Base-by-base conservation (phyloP, 139 green algal genomes). In the Chlorella ohadii region DNA sequence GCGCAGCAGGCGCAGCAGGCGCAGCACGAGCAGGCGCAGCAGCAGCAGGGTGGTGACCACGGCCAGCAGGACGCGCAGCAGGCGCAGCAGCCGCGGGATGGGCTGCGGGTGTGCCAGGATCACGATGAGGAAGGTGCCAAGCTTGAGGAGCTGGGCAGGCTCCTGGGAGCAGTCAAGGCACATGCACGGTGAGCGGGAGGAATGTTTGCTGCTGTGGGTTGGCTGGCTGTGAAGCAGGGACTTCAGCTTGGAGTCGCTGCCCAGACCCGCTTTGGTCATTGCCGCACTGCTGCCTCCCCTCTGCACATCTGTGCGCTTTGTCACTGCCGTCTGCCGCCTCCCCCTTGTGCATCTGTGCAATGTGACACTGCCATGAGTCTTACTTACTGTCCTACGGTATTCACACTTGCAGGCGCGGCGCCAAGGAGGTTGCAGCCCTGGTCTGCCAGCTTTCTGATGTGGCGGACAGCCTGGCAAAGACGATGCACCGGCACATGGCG, bases 91-190 rank as follows among this genome's bases (percentile, higher is more conserved):
- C 36, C 19, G 20, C 20, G 36, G 28, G 78, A 61, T 27, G 63
- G 28, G 6, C 34, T 15, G 36, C 61, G 78, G 22, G 55, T 86
- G 38, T 96, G 93, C 74, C 88, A 94, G 84, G 81, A 98, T 75
- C 95, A 98, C 72, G 64, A 84, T 44, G 78, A 85, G 15, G 95
- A 98, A 87, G 88, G 86, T 4, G 79, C 82, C 0, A 77, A 88
- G 28, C 90, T 98, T 55, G 95, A 98, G 73, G 88, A 96, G 70
- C 85, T 98, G 31, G 94, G 95, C 0, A 81, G 94, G 27, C 84
- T 96, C 73, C 89, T 98, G 81, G 87, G 91, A 0, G 93, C 97
- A 38, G 94, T 96, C 51, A 89, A 89, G 25, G 90, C 94, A 4
- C 94, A 87, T n/a, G 91, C 91, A 17, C 91, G 89, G 90, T 93